A percentile compares a stretch with the other conserved stretches of the same genome.
Conservation (phyloP, 805 yeast species). For the Nakazawaea ambrosiae region DNA sequence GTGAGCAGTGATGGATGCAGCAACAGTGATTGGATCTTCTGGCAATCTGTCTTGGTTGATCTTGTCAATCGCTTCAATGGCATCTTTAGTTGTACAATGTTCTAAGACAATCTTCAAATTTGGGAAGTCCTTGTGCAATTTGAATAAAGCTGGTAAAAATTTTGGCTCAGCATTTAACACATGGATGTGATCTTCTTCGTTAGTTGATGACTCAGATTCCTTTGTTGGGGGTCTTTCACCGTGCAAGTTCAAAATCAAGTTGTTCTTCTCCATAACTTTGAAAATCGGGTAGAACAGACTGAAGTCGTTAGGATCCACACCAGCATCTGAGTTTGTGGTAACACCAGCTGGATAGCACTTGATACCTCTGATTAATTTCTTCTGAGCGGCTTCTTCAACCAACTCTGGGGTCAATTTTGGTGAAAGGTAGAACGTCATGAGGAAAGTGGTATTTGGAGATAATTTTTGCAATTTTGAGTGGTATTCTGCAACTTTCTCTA, state of each 20-base stretch:
- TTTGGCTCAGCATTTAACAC: slow-evolving; percentile 91
- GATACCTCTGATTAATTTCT: slow-evolving; percentile 72
- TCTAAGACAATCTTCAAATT: slow-evolving; percentile 79
- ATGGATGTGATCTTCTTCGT: slow-evolving; percentile 59
- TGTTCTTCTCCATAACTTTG: slow-evolving; percentile 75
- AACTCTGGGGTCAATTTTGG: slow-evolving; percentile 80
- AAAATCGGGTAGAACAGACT: slow-evolving; percentile 84
- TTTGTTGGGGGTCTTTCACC: slow-evolving; percentile 81
- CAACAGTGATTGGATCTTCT: slow-evolving; percentile 47
- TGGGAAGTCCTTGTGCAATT: slow-evolving; percentile 80
- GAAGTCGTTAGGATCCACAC: slow-evolving; percentile 92
- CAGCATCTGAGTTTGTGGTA: slow-evolving; percentile 90
- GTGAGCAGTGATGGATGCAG: slow-evolving; percentile 94
- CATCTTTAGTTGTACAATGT: slow-evolving; percentile 91
- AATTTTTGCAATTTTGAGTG: slow-evolving; percentile 53
- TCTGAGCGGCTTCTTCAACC: slow-evolving; percentile 67
- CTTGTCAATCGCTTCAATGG: slow-evolving; percentile 66
- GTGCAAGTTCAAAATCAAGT: slow-evolving; percentile 79
- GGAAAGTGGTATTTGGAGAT: slow-evolving; percentile 77
- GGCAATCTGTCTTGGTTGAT: slow-evolving; percentile 44
- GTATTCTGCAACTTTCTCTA: slow-evolving; percentile 66
- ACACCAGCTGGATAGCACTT: slow-evolving; percentile 99
- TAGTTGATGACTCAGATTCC: slow-evolving; percentile 21
- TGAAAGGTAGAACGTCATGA: slow-evolving; percentile 85
- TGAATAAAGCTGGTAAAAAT: slow-evolving; percentile 81